phyloP scores from a whole-genome alignment of 2,329 filamentous ascomycete species.

The Neonectria punicea region DNA sequence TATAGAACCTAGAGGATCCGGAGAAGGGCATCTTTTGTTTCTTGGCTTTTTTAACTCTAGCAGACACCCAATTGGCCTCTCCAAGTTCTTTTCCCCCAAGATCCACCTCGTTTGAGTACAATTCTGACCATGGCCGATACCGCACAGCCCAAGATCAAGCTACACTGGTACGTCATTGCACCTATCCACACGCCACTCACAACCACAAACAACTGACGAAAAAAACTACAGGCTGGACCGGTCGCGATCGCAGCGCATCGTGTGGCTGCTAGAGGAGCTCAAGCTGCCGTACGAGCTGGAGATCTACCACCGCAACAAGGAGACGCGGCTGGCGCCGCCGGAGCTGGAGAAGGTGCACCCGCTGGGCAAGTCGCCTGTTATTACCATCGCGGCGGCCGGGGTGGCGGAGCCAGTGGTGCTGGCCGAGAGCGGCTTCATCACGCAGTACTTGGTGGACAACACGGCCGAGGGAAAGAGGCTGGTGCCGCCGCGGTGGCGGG shows the following conservation, averaged over 20 bases:
- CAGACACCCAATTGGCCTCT: neutral
- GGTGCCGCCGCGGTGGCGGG: constrained; percentile 64
- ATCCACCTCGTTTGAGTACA: no score
- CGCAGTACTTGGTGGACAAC: constrained; percentile 82
- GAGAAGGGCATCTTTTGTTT: neutral
- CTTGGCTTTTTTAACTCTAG: neutral
- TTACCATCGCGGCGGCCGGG: constrained; percentile 68
- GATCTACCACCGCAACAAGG: constrained; percentile 75
- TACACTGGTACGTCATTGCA: constrained; percentile 66
- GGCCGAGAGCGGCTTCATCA: constrained; percentile 84
- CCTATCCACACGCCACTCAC: neutral
- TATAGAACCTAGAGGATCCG: neutral
- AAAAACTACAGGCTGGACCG: constrained; percentile 76
- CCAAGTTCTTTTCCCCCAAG: neutral
- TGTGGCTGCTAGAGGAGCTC: constrained; percentile 89
- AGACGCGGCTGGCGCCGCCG: constrained; percentile 75
- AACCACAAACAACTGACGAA: neutral
- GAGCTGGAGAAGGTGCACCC: constrained; percentile 83
- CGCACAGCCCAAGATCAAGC: constrained; percentile 64
- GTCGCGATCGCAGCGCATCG: constrained; percentile 83
- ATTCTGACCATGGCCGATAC: constrained; percentile 40
- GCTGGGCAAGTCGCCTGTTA: constrained; percentile 85
- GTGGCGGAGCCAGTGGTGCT: constrained; percentile 66
- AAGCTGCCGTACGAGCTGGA: constrained; percentile 82
- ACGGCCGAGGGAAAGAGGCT: constrained; percentile 58